phyloP scores from a whole-genome alignment of 345 rosid genomes.

The Eucalyptus fibrosa region DNA sequence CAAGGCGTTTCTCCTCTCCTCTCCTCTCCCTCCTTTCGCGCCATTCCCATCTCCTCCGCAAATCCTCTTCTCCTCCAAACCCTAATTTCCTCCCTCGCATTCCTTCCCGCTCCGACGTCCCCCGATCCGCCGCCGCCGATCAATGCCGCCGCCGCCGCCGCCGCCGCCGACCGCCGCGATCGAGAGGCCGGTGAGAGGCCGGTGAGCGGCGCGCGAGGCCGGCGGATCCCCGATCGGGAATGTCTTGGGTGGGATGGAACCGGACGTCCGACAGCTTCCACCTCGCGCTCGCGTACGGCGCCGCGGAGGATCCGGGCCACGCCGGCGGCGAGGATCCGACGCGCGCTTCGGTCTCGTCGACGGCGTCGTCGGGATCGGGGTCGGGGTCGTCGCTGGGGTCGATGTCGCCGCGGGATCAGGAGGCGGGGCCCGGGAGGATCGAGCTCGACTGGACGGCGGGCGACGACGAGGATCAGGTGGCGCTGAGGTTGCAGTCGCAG shows the following conservation, averaged over 20 bases:
- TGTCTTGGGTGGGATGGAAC: conserved; percentile 99
- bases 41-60: neutral
- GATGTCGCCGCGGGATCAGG: conserved; percentile 42
- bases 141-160: neutral
- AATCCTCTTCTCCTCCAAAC: neutral
- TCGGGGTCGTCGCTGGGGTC: conserved; percentile 18
- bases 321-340: conserved; percentile 12
- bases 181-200: neutral
- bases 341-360: conserved; percentile 15
- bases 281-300: conserved; percentile 55
- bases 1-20: neutral
- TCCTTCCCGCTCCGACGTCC: neutral
- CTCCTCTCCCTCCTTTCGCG: neutral
- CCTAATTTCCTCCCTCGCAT: neutral
- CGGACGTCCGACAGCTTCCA: conserved; percentile 79
- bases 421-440: conserved; percentile 40
- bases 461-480: conserved; percentile 92
- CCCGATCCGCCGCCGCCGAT: neutral
- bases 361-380: conserved; percentile 10
- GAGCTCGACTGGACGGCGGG: conserved; percentile 91
- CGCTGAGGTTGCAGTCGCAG: conserved; percentile 77
- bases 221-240: conserved; percentile 4
- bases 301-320: conserved; percentile 31
- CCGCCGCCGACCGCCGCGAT: conserved; percentile 4
- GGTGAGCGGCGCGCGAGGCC: neutral